Percentiles rank a stretch among this genome's conserved stretches.
Conservation (phyloP, 2,329 filamentous ascomycete genomes). For the Rhinocladiella similis region DNA sequence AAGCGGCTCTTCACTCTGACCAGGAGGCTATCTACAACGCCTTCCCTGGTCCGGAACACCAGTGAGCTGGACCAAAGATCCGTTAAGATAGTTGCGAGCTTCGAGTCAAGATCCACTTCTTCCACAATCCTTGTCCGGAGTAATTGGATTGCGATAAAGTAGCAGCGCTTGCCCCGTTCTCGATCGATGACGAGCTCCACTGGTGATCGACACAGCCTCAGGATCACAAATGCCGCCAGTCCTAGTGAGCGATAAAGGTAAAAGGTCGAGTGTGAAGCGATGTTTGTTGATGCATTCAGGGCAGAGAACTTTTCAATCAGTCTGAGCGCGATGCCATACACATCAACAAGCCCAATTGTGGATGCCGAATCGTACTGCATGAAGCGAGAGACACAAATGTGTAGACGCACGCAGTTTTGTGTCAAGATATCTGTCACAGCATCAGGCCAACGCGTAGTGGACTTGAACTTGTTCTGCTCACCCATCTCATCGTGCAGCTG, state of each 20-base stretch:
- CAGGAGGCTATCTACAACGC: not conserved
- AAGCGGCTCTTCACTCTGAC: not conserved
- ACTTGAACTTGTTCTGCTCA: not conserved
- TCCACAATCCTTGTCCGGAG: not conserved
- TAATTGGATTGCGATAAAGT: not conserved
- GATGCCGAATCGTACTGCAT: not conserved
- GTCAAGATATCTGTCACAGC: not conserved
- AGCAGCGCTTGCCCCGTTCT: not conserved
- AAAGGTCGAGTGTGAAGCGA: slow-evolving; percentile 3
- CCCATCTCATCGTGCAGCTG: slow-evolving; percentile 3
- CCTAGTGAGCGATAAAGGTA: not conserved
- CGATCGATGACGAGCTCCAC: not conserved
- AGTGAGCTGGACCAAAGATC: slow-evolving; percentile 3
- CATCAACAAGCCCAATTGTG: not conserved
- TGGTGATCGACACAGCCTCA: not conserved
- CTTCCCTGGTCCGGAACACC: not conserved
- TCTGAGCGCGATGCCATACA: not conserved
- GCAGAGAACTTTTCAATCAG: not conserved
- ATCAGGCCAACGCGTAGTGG: not conserved
- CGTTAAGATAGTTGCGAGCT: slow-evolving; percentile 1
- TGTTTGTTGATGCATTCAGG: not conserved
- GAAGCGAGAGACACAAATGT: slow-evolving; percentile 9
- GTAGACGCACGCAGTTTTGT: slow-evolving; percentile 1
- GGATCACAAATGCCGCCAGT: not conserved
- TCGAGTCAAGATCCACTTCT: not conserved